phyloP scores from a whole-genome alignment of 805 yeast genomes.

The Metschnikowia bowlesiae region DNA sequence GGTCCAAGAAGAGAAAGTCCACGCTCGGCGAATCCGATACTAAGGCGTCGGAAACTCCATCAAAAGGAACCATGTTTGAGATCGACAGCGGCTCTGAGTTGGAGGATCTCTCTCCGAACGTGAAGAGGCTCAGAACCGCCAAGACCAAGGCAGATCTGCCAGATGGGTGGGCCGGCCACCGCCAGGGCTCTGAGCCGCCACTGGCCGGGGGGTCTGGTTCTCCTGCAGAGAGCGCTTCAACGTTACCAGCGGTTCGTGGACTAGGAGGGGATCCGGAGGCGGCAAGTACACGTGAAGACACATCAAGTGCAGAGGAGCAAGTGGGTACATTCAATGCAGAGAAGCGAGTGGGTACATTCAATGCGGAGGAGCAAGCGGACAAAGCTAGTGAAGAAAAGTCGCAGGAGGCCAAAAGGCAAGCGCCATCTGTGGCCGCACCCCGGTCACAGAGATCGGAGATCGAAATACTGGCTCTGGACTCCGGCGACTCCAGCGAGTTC shows the following conservation, averaged over 20 bases:
- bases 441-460: background rate
- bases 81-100: slow-evolving; percentile 16
- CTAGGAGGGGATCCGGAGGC: background rate
- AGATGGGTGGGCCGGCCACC: too few species aligned
- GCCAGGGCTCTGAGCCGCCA: background rate
- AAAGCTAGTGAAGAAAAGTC: background rate
- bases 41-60: slow-evolving; percentile 8
- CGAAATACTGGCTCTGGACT: background rate
- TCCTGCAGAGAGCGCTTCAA: too few species aligned
- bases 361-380: background rate
- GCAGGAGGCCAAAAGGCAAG: too few species aligned
- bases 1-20: slow-evolving; percentile 10
- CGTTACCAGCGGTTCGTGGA: too few species aligned
- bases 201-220: too few species aligned
- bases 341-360: background rate
- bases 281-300: background rate
- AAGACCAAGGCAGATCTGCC: background rate
- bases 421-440: background rate
- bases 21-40: slow-evolving; percentile 11
- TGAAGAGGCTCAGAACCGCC: slow-evolving; percentile 7
- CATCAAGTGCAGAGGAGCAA: too few species aligned
- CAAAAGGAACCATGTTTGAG: slow-evolving; percentile 17
- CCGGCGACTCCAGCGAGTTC: slow-evolving; percentile 9
- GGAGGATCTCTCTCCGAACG: slow-evolving; percentile 12
- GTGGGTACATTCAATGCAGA: background rate